A percentile compares a stretch with the other conserved stretches of the same genome.
These are phyloP conservation scores for Middelhovenomyces tepae DNA, from an alignment of 805 yeast species.

Conservation along the genomic window DNA sequence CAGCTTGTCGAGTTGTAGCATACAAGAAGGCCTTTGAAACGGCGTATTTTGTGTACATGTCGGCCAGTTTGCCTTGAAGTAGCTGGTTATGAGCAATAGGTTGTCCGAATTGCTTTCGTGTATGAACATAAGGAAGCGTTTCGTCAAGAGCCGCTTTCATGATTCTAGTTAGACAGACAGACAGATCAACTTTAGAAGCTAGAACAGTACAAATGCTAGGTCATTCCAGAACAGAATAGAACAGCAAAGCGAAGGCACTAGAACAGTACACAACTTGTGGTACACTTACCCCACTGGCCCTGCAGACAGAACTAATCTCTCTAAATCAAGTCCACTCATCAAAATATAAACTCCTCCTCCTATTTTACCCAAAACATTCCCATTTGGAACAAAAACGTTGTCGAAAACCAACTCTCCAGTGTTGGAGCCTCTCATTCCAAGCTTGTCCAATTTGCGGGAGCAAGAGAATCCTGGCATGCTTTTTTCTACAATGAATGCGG, in stretches of 20 bases:
- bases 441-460: slow-evolving; percentile 26
- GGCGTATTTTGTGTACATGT: slow-evolving; percentile 27
- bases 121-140: slow-evolving; percentile 25
- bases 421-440: slow-evolving; percentile 29
- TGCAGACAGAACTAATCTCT: slow-evolving; percentile 25
- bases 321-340: slow-evolving; percentile 26
- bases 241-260: too few relatives aligned
- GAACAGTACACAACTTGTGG: too few relatives aligned
- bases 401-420: slow-evolving; percentile 28
- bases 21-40: slow-evolving; percentile 25
- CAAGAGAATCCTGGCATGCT: slow-evolving; percentile 23
- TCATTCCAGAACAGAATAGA: too few relatives aligned
- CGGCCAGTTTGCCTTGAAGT: slow-evolving; percentile 27
- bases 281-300: slow-evolving; percentile 27
- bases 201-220: too few relatives aligned
- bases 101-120: slow-evolving; percentile 25
- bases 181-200: too few relatives aligned
- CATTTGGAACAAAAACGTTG: slow-evolving; percentile 25
- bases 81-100: slow-evolving; percentile 26
- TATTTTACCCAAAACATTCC: slow-evolving; percentile 23
- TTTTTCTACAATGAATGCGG: slow-evolving; percentile 26
- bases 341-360: slow-evolving; percentile 25
- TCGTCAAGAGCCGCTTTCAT: slow-evolving; percentile 27
- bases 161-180: too few relatives aligned
- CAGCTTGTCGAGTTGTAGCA: slow-evolving; percentile 22